Percentiles rank a stretch among this genome's conserved stretches.
Conservation (phyloP, 352 stramenopile genomes). For the Chloridella minuta region DNA sequence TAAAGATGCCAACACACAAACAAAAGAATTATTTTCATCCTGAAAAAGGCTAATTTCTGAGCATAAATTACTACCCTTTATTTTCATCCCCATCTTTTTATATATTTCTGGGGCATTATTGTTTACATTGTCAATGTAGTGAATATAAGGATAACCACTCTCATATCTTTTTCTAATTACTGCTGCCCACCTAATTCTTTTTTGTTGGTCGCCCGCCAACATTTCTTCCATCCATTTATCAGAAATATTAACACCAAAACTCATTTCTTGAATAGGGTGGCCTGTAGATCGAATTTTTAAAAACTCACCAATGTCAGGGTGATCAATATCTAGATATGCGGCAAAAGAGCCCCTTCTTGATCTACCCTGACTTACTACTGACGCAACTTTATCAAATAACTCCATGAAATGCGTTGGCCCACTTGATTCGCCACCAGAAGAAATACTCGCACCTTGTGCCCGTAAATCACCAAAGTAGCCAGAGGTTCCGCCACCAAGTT, state of each 20-base stretch:
- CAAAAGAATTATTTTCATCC: conserved; percentile 10
- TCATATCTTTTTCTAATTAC: not conserved
- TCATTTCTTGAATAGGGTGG: not conserved
- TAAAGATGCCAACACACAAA: conserved; percentile 5
- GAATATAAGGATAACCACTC: conserved; percentile 8
- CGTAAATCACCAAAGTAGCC: not conserved
- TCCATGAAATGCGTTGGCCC: not conserved
- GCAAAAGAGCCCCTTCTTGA: not conserved
- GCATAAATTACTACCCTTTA: conserved; percentile 2
- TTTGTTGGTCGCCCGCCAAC: not conserved
- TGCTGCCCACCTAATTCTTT: not conserved
- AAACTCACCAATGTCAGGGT: conserved; percentile 5
- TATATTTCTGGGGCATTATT: conserved; percentile 5
- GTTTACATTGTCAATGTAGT: not conserved
- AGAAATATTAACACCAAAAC: not conserved
- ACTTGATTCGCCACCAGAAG: not conserved
- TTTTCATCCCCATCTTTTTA: not conserved
- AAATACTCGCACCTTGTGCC: not conserved
- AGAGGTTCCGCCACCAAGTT: not conserved
- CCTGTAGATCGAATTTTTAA: conserved; percentile 6
- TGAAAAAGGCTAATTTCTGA: not conserved
- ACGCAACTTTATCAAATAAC: not conserved
- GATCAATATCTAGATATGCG: not conserved
- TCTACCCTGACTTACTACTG: not conserved
- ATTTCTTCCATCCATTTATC: not conserved